phyloP scores from a whole-genome alignment of 306 rosid species.

The Castanospermum australe region DNA sequence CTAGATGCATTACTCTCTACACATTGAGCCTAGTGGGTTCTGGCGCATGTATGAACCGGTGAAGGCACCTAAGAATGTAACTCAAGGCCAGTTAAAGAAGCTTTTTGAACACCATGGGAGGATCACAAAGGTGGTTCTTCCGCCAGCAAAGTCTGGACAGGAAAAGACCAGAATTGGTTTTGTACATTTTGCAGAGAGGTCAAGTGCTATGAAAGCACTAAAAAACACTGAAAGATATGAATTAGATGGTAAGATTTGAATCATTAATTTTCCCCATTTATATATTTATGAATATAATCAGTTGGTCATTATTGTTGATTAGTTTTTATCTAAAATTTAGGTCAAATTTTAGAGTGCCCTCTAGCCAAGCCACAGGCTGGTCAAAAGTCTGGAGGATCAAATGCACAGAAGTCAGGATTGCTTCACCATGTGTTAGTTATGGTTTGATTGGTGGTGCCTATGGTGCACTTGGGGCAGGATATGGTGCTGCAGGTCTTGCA shows the following conservation, averaged over 20 bases:
- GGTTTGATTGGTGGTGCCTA: conserved; percentile 73
- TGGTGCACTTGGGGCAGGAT: conserved; percentile 79
- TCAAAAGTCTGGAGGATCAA: conserved; percentile 73
- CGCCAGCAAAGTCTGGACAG: conserved; percentile 85
- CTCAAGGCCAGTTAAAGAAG: conserved; percentile 85
- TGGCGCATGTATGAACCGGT: conserved; percentile 50
- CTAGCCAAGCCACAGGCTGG: conserved; percentile 96
- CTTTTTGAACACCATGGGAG: conserved; percentile 94
- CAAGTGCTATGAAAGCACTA: conserved; percentile 93
- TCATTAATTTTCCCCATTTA: not conserved
- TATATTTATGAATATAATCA: not conserved
- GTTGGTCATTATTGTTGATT: conserved; percentile 24
- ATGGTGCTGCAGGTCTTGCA: conserved; percentile 67
- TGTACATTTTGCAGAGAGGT: conserved; percentile 92
- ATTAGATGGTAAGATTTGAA: conserved; percentile 59
- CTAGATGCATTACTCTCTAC: conserved; percentile 22
- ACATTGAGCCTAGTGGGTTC: conserved; percentile 13
- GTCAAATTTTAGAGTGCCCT: conserved; percentile 88
- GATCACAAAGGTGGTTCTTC: conserved; percentile 94
- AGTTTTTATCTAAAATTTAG: conserved; percentile 39
- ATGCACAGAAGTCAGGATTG: conserved; percentile 65
- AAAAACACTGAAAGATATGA: conserved; percentile 89
- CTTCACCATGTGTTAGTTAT: conserved; percentile 75
- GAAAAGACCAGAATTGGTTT: conserved; percentile 91
- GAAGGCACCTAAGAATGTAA: conserved; percentile 90